A percentile compares a stretch with the other conserved stretches of the same genome.
Evolutionary conservation across 2,329 filamentous ascomycete genomes (phyloP).

Genomic region (Trichoderma oligosporum): DNA sequence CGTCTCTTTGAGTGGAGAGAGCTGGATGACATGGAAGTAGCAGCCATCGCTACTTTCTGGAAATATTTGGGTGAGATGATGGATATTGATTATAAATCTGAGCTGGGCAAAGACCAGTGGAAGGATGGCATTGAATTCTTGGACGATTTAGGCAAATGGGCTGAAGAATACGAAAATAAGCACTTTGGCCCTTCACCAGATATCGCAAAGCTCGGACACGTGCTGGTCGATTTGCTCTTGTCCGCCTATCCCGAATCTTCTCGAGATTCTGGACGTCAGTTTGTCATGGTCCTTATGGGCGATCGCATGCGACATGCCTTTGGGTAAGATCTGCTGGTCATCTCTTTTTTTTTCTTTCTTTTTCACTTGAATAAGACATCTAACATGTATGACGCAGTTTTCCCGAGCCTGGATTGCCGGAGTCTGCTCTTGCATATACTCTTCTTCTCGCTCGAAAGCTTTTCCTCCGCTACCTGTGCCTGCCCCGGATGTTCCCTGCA

Average conservation of each 20-base stretch:
- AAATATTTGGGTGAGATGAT: slow-evolving; percentile 68
- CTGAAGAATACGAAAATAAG: slow-evolving; percentile 54
- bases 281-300: slow-evolving; percentile 59
- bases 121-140: slow-evolving; percentile 50
- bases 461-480: slow-evolving; percentile 53
- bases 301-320: slow-evolving; percentile 62
- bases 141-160: slow-evolving; percentile 47
- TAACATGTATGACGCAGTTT: slow-evolving; percentile 31
- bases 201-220: slow-evolving; percentile 51
- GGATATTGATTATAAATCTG: slow-evolving; percentile 52
- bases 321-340: slow-evolving; percentile 43
- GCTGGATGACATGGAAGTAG: slow-evolving; percentile 63
- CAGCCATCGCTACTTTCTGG: slow-evolving; percentile 67
- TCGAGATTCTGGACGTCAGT: slow-evolving; percentile 45
- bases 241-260: slow-evolving; percentile 48
- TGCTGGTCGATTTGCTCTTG: slow-evolving; percentile 59
- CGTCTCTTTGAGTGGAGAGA: slow-evolving; percentile 65
- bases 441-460: slow-evolving; percentile 52
- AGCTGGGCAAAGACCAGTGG: slow-evolving; percentile 40
- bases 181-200: slow-evolving; percentile 53
- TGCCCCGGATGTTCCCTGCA: slow-evolving; percentile 51
- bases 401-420: slow-evolving; percentile 40
- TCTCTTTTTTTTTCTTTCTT: not conserved
- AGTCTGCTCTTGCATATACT: slow-evolving; percentile 40
- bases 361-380: not conserved